phyloP scores from a whole-genome alignment of 176 grass and related monocot genomes.

The Pontederia crassipes region DNA sequence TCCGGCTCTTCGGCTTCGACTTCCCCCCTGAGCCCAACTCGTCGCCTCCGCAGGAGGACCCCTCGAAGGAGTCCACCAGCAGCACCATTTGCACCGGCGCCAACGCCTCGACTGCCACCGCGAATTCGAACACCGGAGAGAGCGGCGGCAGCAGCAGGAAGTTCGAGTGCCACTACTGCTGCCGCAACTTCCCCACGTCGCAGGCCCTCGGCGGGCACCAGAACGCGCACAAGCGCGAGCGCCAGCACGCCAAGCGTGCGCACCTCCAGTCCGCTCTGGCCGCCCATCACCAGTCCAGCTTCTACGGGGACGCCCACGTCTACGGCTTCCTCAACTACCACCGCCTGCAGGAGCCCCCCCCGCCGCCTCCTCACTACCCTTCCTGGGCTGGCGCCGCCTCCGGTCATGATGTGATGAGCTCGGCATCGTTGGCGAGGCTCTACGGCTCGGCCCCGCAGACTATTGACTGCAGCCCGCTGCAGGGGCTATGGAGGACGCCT shows the following conservation, averaged over 20 bases:
- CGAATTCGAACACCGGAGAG: not conserved
- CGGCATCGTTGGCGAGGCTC: slow-evolving; percentile 32
- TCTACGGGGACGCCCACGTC: slow-evolving; percentile 7
- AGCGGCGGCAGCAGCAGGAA: slow-evolving; percentile 10
- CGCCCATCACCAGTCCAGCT: slow-evolving; percentile 21
- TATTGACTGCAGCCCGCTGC: slow-evolving; percentile 49
- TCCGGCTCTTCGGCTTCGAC: slow-evolving; percentile 73
- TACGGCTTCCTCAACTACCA: slow-evolving; percentile 40
- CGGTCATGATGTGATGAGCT: not conserved
- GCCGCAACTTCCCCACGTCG: slow-evolving; percentile 74
- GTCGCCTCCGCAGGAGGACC: slow-evolving; percentile 10
- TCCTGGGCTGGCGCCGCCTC: slow-evolving; percentile 39
- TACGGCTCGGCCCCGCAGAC: slow-evolving; percentile 47
- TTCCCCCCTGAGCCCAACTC: slow-evolving; percentile 30
- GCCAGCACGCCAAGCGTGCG: slow-evolving; percentile 59
- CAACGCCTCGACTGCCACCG: not conserved
- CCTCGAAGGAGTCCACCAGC: slow-evolving; percentile 14
- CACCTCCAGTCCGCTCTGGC: slow-evolving; percentile 69
- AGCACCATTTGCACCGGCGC: not conserved
- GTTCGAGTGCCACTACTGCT: slow-evolving; percentile 95
- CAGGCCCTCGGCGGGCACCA: slow-evolving; percentile 47
- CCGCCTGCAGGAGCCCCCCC: slow-evolving; percentile 5
- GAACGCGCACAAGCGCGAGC: slow-evolving; percentile 47
- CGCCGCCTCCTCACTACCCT: slow-evolving; percentile 50
- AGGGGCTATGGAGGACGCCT: slow-evolving; percentile 25